These are phyloP conservation scores for Fraxinus nigra DNA, from an alignment of 305 asterid genomes.

Conservation along the genomic window DNA sequence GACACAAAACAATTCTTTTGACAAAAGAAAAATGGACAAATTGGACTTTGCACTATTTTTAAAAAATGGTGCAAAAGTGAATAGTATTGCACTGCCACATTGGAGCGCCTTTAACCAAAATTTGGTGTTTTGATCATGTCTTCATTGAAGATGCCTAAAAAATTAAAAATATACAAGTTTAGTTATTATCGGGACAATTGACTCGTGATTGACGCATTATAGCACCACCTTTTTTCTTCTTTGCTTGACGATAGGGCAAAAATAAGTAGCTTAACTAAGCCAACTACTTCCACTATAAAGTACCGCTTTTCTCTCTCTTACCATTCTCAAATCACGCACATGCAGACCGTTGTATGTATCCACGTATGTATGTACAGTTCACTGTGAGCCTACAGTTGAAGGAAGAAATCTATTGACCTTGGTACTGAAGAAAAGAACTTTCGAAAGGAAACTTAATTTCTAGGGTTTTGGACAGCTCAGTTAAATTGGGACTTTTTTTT, in stretches of 20 bases:
- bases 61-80: too few relatives aligned
- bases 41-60: too few relatives aligned
- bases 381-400: conserved; percentile 27
- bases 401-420: conserved; percentile 50
- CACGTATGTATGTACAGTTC: not conserved
- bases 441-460: conserved; percentile 10
- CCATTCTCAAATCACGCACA: conserved; percentile 14
- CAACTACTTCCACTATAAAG: conserved; percentile 18
- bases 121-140: too few relatives aligned
- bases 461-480: conserved; percentile 26
- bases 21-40: too few relatives aligned
- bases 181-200: too few relatives aligned
- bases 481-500: not conserved
- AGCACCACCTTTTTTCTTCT: conserved; percentile 5
- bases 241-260: conserved; percentile 22
- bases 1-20: too few relatives aligned
- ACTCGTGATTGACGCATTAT: not conserved
- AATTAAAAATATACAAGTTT: too few relatives aligned
- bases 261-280: conserved; percentile 35
- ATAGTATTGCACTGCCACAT: too few relatives aligned
- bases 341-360: not conserved
- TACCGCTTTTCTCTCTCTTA: conserved; percentile 20
- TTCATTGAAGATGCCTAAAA: too few relatives aligned
- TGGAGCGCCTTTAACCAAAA: too few relatives aligned
- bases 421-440: conserved; percentile 48